Base-by-base conservation (phyloP, 2,329 filamentous ascomycete genomes). In the Dryadomyces sulphureus region DNA sequence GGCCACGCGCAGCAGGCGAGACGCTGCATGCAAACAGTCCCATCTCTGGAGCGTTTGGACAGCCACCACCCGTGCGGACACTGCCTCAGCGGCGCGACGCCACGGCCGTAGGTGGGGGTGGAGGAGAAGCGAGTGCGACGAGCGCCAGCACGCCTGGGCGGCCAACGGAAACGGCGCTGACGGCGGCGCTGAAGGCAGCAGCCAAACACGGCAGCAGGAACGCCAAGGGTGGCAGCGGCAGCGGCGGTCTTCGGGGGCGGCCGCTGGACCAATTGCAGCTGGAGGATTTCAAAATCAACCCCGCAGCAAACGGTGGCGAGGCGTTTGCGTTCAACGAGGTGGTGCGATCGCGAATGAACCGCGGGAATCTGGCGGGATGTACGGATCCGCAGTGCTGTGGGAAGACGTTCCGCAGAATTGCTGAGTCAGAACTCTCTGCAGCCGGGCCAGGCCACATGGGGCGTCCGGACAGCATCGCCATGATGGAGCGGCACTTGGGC, bases 281-380 rank as follows among this genome's bases (percentile, higher is more conserved):
- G 1, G 73, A 77, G 12, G 81, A 94, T 61, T 95, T 94, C 67
- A 90, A 81, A 58, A 68, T 92, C 54, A 94, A 94, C 52, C 80
- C 85, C 0, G 65, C 67, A 5, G 72, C 69, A 53, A 90, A 89
- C 52, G 72, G 81, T 38, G 84, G 84, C 2, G 66, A 78, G 38
- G 73, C 79, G 45, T 86, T 77, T 60, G 85, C 86, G 11, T 94
- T 78, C 57, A 67, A 72, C 1, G 82, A 90, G 48, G 80, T 88
- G 1, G 73, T 93, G 14, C 79, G 88, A 45, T 75, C 74, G 46
- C 81, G 72, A 52, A 73, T 77, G 9, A 76, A 82, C 36, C 79
- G 86, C 32, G 75, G 79, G 43, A 81, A 76, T 49, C 67, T 94
- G 9, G 72, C 77, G 3, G 84, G 84, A 12, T 94, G 89, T 58